Conservation (phyloP, 225 moss, liverwort and hornwort genomes). For the Pseudoscleropodium purum region DNA sequence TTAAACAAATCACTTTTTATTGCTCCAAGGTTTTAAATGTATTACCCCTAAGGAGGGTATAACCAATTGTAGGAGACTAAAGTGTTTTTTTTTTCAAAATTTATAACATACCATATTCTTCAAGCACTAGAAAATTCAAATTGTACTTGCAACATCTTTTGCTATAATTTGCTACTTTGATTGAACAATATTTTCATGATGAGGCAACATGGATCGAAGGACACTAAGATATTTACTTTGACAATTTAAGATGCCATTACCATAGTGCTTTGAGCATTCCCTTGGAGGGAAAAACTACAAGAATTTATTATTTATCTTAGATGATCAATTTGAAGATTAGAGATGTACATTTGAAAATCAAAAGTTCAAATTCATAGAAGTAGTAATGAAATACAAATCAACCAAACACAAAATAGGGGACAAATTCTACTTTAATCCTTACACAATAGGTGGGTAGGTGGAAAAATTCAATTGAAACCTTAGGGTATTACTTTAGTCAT, state of each 20-base stretch:
- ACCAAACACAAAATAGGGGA: neutral
- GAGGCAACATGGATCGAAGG: neutral
- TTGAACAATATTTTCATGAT: neutral
- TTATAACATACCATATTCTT: neutral
- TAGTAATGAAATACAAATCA: neutral
- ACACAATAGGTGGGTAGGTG: accelerated
- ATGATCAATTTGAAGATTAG: neutral
- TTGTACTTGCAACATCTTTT: neutral
- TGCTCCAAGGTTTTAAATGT: neutral
- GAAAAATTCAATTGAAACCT: accelerated
- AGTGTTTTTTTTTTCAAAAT: neutral
- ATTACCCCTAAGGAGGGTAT: accelerated
- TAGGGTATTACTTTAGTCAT: accelerated
- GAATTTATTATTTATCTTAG: neutral
- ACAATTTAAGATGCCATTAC: neutral
- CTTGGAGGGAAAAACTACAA: neutral
- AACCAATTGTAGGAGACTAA: neutral
- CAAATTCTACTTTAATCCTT: neutral
- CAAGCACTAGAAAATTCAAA: neutral
- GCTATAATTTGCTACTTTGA: neutral
- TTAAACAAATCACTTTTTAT: neutral
- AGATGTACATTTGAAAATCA: neutral
- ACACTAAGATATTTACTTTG: neutral
- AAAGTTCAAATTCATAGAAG: too few species aligned
- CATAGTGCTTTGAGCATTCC: neutral